Base-by-base conservation (phyloP, 805 yeast species). In the Brettanomyces anomalus region DNA sequence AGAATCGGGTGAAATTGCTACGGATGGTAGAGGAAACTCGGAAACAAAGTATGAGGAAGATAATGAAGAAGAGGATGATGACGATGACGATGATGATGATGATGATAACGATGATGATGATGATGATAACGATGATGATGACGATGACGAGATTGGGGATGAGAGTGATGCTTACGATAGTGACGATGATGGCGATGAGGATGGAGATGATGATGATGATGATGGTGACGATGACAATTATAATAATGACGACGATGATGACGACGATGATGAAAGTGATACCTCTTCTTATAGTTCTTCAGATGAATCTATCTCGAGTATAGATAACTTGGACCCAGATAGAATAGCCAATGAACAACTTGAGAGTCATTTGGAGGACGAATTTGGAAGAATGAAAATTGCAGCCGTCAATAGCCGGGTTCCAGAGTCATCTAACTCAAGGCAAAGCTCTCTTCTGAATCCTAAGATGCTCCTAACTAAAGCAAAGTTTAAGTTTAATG, bases 361-460 rank as follows among this genome's bases (percentile, higher is more conserved):
- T 16, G 59, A 52, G 5, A 53, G 50, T 7, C 57, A 52, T 10
- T 48, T 83, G 39, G 86, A 80, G 33, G 68, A 61, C 40, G 83
- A 81, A 50, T 74, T 77, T 46, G 72, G 72, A 44, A 64, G 59
- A 41, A 58, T 81, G 53, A 64, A 79, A 46, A 52, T 62, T n/a
- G 79, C 76, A 17, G 68, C 83, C 8, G 61, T 75, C 15, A 30
- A 28, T n/a, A 38, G 13, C 21, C 13, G 49, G 34, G 38, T 8
- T 16, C 37, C 8, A 37, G 18, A 16, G 6, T 32, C 34, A 8
- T 32, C 34, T 3, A 32, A n/a, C n/a, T 19, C 16, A 36, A 17
- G 21, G 20, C 20, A 17, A 16, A 20, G 37, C 21, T 43, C 28
- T 45, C 72, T 66, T 20, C 57, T 64, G 4, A 57, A 65, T 14